Evolutionary conservation across 2,329 filamentous ascomycete species (phyloP), one percentile per base, ranked within the genome.

Genomic region (Ophiosphaerella narmari): DNA sequence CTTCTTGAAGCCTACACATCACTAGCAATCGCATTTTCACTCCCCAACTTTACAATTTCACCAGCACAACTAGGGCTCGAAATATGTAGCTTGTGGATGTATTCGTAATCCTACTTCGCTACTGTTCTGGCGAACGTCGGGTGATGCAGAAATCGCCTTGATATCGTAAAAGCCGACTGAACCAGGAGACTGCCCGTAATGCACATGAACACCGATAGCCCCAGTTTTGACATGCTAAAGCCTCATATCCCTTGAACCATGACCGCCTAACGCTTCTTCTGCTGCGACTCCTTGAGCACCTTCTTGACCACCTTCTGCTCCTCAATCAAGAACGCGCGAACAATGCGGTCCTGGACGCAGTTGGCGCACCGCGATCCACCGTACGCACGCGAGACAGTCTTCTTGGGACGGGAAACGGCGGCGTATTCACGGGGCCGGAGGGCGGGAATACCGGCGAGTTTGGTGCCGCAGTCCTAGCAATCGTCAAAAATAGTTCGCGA

Each of bases 231-330:
- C 61, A 66, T 66, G 61, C 63, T 63, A 56, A 56, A 67, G 57
- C 61, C 60, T 60, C 59, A 54, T 48, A 59, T 56, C 56, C 52
- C 53, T 56, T 55, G 46, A 60, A 60, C 45, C 44, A 51, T 50
- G 58, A 51, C 52, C 61, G 50, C 65, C 71, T 74, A 77, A 59
- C 71, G 73, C 73, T 82, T 85, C 78, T 89, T 89, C 84, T 90
- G 89, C 83, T 96, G 90, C 61, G 84, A 86, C 86, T 97, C 93
- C 89, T 97, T 97, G 78, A 97, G 86, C 74, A 99, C 94, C 90
- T 99, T 99, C 91, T 99, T 99, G 81, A 99, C 94, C 73, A 99
- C 97, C 90, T 99, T 99, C 86, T 99, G 94, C 87, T 99, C 94
- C 85, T 99, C 95, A 67, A 99, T 97, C 78, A 99, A 83, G 88